Base-by-base conservation (phyloP, 176 grass and related monocot species). In the Olyra latifolia region DNA sequence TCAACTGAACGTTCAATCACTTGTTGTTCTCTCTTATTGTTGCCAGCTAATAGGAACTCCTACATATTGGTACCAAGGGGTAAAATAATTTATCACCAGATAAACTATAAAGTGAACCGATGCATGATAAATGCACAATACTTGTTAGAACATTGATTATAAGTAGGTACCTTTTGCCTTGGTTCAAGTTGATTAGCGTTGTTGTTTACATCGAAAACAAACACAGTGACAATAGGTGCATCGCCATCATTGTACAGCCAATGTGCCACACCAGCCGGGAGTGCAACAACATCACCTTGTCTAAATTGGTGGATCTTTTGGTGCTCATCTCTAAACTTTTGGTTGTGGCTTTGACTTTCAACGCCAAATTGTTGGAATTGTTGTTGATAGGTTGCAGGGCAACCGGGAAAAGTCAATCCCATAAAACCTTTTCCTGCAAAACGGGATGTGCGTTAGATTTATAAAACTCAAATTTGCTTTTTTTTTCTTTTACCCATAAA, bases 21-120 rank as follows among this genome's bases (percentile, higher is more conserved):
- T 45, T 73, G 67, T 45, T 72, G 30, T 41, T 74, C 47, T 50
- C 48, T 78, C 2, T 62, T 27, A 14, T 87, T 59, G 13, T 54
- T 82, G 48, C 83, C 72, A 2, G 83, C 82, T 55, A 89, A 10
- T 35, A 81, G 68, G 41, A 89, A 85, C 48, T 85, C 70, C 82
- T 85, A 16, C n/a, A 16, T 13, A 45, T 74, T 74, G 48, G 3
- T 11, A 74, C 12, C 20, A 25, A 20, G 22, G 16, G 15, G 17
- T 80, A 16, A 40, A 19, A 54, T 29, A 0, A 66, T 24, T 5
- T 14, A n/a, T n/a, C n/a, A 69, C 6, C 15, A 7, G 7, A 28
- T 63, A 24, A 63, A 63, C 10, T 38, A 2, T 4, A 63, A 63
- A 4, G 1, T 17, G 46, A 48, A 14, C 19, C 9, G 41, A 22